Conservation (phyloP, 352 stramenopile genomes). For the Phytophthora foliorum region DNA sequence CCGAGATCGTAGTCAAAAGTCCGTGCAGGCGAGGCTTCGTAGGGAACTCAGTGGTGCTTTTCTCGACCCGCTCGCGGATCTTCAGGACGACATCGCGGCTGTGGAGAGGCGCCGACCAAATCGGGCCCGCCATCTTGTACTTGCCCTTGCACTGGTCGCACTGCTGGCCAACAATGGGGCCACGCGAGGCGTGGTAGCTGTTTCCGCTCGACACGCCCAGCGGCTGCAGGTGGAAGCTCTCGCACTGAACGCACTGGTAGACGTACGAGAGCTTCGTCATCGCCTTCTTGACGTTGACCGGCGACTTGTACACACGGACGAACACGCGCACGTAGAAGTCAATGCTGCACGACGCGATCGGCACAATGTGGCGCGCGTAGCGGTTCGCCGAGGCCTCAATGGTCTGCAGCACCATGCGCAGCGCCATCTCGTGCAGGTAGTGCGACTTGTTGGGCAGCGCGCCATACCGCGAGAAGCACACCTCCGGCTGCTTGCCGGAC, state of each 20-base stretch:
- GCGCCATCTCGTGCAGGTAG: conserved; percentile 90
- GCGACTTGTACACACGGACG: conserved; percentile 98
- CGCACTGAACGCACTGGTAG: conserved; percentile 95
- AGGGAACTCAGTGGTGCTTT: conserved; percentile 88
- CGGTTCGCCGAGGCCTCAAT: conserved; percentile 95
- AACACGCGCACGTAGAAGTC: conserved; percentile 99
- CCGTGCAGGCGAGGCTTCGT: conserved; percentile 95
- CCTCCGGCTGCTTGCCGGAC: conserved; percentile 89
- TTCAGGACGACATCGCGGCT: conserved; percentile 91
- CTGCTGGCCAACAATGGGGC: conserved; percentile 69
- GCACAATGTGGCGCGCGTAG: conserved; percentile 98
- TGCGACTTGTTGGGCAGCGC: conserved; percentile 89
- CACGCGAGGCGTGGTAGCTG: conserved; percentile 85
- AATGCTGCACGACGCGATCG: conserved; percentile 98
- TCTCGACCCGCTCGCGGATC: conserved; percentile 82
- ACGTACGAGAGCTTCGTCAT: conserved; percentile 93
- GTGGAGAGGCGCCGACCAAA: conserved; percentile 98
- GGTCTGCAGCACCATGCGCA: conserved; percentile 95
- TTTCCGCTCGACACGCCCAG: conserved; percentile 91
- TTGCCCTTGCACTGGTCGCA: conserved; percentile 89
- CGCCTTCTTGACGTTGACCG: conserved; percentile 94
- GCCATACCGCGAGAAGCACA: conserved; percentile 91
- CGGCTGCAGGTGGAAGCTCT: conserved; percentile 97
- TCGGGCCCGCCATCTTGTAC: conserved; percentile 95
- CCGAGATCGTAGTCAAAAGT: conserved; percentile 95